Evolutionary conservation across 805 yeast genomes (phyloP), one percentile per base, ranked within the genome.

Genomic region (Lipomyces yamanashiensis): DNA sequence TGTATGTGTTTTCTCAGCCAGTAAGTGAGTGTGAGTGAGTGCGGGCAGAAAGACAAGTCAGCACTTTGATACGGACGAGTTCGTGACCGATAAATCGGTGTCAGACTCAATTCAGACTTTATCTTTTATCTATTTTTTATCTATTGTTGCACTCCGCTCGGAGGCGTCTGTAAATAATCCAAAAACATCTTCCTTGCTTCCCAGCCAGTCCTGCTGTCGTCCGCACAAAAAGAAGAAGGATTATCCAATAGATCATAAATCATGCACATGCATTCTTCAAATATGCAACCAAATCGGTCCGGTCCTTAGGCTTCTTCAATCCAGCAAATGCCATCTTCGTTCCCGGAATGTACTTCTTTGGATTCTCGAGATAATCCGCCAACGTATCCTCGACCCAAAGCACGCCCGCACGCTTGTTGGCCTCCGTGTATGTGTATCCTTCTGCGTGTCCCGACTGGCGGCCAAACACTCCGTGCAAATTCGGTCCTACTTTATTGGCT

Each of bases 241-340:
- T 28, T 28, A 28, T 28, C 28, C 28, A 2, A 5, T 28, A 28
- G 28, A 28, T 28, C 28, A 3, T n/a, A 7, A n/a, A 9, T 50
- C 41, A 50, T 34, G 55, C 55, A 45, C 55, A 52, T 5, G 80
- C 75, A 45, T 56, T 53, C 68, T 65, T 65, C 45, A 65, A 61
- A 58, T 91, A 93, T 74, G 98, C 86, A 76, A 93, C 82, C 80
- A 95, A 83, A 80, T 95, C 98, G 83, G 90, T 90, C 88, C 98
- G 91, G 85, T 95, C 99, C 88, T 92, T 93, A 71, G 92, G 88
- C 87, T 95, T 95, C 92, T 95, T 95, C 82, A 95, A 87, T 84
- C 99, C 99, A 83, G 97, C 99, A 76, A 93, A 95, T 71, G 99
- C 98, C 99, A 95, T 95, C 89, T 95, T 95, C 84, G 98, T 95